Conservation (phyloP, 108 stramenopile genomes). For the Cyclotella cryptica region DNA sequence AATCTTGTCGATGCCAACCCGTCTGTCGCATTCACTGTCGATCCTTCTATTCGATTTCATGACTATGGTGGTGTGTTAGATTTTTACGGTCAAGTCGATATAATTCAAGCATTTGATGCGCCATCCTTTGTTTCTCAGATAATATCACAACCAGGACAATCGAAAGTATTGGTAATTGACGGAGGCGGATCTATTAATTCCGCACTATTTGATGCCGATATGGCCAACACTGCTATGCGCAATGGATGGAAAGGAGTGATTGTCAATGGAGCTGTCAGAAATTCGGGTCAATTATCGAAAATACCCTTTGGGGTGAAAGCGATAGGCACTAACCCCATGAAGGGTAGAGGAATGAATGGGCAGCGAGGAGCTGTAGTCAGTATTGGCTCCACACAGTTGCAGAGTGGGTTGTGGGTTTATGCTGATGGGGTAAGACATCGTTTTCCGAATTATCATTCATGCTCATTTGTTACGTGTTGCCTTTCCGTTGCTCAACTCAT, state of each 20-base stretch:
- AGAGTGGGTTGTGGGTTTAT: slow-evolving; percentile 45
- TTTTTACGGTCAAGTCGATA: slow-evolving; percentile 52
- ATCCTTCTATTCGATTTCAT: slow-evolving; percentile 36
- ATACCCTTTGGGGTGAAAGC: slow-evolving; percentile 73
- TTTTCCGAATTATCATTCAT: neutral
- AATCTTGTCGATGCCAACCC: slow-evolving; percentile 43
- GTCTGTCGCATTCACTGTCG: slow-evolving; percentile 26
- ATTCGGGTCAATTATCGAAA: slow-evolving; percentile 56
- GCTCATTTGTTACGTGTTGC: neutral
- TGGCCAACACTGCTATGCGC: slow-evolving; percentile 42
- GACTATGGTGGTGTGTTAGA: slow-evolving; percentile 36
- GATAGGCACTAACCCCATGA: slow-evolving; percentile 64
- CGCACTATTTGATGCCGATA: slow-evolving; percentile 50
- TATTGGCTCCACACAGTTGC: slow-evolving; percentile 26
- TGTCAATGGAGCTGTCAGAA: slow-evolving; percentile 75
- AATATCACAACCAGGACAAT: slow-evolving; percentile 46
- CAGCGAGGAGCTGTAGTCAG: slow-evolving; percentile 28
- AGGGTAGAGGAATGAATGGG: slow-evolving; percentile 35
- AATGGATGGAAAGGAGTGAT: slow-evolving; percentile 75
- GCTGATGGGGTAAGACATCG: slow-evolving; percentile 28
- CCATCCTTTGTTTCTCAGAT: slow-evolving; percentile 45
- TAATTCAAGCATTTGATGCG: slow-evolving; percentile 49
- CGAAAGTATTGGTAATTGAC: slow-evolving; percentile 51
- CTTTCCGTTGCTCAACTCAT: neutral
- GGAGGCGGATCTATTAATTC: slow-evolving; percentile 46